Conservation (phyloP, 2,329 filamentous ascomycete genomes). For the Cadophora malorum region DNA sequence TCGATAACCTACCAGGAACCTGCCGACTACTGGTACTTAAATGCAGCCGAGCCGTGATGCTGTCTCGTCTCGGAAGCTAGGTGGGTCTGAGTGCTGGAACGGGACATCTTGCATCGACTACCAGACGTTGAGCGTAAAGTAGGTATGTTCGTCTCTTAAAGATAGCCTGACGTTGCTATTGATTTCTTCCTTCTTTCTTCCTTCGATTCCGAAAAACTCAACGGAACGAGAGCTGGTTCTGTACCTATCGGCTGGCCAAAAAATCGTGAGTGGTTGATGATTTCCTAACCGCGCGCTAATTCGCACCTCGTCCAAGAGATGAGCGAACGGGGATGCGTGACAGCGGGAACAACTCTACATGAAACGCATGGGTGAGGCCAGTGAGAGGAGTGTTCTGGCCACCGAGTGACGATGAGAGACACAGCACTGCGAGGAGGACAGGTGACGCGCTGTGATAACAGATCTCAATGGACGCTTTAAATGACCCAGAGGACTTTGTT, state of each 20-base stretch:
- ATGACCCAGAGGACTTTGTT: neutral
- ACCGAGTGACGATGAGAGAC: neutral
- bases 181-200: too few species aligned
- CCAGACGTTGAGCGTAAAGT: too few species aligned
- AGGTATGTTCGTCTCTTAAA: too few species aligned
- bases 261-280: neutral
- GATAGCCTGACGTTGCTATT: too few species aligned
- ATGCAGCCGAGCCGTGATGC: neutral
- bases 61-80: too few species aligned
- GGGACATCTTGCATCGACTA: too few species aligned
- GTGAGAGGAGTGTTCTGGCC: neutral
- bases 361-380: slow-evolving; percentile 10
- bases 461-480: neutral
- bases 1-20: neutral
- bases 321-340: neutral
- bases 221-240: too few species aligned
- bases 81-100: too few species aligned
- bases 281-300: slow-evolving; percentile 6
- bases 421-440: slow-evolving; percentile 6
- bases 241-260: too few species aligned
- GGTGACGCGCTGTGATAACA: neutral
- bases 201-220: too few species aligned
- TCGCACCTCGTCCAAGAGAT: neutral
- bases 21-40: neutral
- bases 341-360: neutral